phyloP scores from a whole-genome alignment of 495 filamentous ascomycete species.

The Podospora anserina region DNA sequence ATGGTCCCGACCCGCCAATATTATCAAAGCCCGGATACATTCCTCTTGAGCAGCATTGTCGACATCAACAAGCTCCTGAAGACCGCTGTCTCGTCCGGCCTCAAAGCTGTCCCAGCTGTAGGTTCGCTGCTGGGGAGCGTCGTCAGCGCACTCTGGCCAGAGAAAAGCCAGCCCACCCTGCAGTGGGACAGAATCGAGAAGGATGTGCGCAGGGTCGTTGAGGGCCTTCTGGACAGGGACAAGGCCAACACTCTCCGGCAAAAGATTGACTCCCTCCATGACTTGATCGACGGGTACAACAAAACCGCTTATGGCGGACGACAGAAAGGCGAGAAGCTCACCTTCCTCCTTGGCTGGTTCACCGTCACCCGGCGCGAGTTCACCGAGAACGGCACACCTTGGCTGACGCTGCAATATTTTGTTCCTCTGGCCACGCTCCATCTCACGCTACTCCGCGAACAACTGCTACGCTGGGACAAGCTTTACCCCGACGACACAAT shows the following conservation, averaged over 20 bases:
- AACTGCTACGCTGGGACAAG: neutral
- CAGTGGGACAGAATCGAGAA: neutral
- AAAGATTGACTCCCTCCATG: neutral
- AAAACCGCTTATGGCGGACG: neutral
- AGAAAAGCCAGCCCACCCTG: neutral
- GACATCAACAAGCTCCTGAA: neutral
- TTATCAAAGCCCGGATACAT: neutral
- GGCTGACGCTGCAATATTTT: neutral
- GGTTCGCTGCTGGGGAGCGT: neutral
- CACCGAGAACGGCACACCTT: neutral
- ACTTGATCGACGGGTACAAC: neutral
- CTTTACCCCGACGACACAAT: neutral
- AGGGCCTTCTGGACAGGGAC: neutral
- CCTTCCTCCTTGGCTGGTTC: neutral
- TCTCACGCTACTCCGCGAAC: neutral
- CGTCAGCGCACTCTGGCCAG: neutral
- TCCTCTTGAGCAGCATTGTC: neutral
- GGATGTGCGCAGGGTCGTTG: neutral
- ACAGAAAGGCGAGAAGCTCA: neutral
- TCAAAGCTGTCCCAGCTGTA: neutral
- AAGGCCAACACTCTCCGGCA: neutral
- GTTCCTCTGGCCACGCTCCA: neutral
- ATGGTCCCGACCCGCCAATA: neutral
- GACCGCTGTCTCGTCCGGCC: neutral
- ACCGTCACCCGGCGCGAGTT: neutral